phyloP scores from a whole-genome alignment of 116 monocot species.

The Dioscorea cayenensis region DNA sequence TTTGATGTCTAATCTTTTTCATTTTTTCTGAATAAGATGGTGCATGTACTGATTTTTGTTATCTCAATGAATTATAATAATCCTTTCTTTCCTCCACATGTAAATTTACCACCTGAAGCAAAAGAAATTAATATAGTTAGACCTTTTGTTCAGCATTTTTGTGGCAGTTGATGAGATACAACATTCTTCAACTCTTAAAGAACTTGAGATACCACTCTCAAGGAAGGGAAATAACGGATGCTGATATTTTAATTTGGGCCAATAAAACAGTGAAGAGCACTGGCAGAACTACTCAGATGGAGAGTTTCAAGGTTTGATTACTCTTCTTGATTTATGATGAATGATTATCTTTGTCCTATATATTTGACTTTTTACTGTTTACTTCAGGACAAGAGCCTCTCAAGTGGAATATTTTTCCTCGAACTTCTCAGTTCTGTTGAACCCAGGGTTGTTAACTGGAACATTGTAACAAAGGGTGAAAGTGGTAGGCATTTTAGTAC shows the following conservation, averaged over 20 bases:
- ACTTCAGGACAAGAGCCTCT: conserved; percentile 20
- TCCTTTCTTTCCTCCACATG: background rate
- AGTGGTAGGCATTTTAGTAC: conserved; percentile 7
- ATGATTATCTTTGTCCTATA: background rate
- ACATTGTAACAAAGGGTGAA: conserved; percentile 23
- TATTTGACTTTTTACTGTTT: background rate
- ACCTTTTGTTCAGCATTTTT: conserved; percentile 14
- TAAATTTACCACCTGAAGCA: background rate
- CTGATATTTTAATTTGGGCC: conserved; percentile 28
- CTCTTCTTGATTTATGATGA: background rate
- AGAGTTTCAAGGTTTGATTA: conserved; percentile 21
- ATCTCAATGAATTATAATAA: background rate
- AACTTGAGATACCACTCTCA: conserved; percentile 26
- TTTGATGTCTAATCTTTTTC: background rate
- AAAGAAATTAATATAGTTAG: background rate
- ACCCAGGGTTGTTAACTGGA: conserved; percentile 21
- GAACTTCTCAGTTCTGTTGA: conserved; percentile 24
- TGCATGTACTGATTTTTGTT: too few relatives aligned
- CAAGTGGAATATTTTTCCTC: conserved; percentile 26
- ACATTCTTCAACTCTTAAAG: conserved; percentile 27
- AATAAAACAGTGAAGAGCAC: conserved; percentile 26
- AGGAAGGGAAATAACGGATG: conserved; percentile 26
- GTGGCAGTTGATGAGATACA: conserved; percentile 33
- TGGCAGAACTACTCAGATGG: conserved; percentile 17
- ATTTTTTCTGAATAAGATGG: too few relatives aligned